Evolutionary conservation across 2,329 filamentous ascomycete species (phyloP).

Genomic region (Hymenoscyphus fructigenus): DNA sequence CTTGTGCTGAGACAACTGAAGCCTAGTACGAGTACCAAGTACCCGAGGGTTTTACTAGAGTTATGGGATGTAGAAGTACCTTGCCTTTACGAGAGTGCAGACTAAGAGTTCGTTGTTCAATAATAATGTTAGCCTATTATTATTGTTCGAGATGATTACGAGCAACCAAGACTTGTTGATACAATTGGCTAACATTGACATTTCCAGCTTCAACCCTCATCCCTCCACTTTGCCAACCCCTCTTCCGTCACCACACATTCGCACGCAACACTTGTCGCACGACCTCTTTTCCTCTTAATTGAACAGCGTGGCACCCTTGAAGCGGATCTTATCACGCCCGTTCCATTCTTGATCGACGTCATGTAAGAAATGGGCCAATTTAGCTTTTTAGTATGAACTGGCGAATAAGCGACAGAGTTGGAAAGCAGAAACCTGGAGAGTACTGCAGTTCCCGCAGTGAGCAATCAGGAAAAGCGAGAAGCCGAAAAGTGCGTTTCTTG

Average conservation of each 20-base stretch:
- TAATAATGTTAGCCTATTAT: too few species aligned
- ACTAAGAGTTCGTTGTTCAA: too few species aligned
- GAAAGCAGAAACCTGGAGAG: background rate
- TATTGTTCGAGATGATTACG: too few species aligned
- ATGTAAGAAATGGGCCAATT: slow-evolving; percentile 5
- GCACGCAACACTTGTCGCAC: background rate
- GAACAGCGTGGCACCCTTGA: slow-evolving; percentile 12
- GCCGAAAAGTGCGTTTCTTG: background rate
- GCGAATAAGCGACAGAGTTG: background rate
- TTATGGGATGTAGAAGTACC: background rate
- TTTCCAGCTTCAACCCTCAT: background rate
- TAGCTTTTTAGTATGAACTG: background rate
- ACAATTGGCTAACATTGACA: background rate
- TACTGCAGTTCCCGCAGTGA: background rate
- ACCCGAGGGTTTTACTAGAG: background rate
- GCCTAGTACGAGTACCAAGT: background rate
- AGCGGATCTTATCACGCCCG: slow-evolving; percentile 16
- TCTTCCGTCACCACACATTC: background rate
- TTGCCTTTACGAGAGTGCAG: background rate
- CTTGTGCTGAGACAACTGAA: background rate
- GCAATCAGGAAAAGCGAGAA: background rate
- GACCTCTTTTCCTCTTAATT: slow-evolving; percentile 1
- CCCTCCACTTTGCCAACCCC: background rate
- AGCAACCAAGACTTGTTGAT: too few species aligned
- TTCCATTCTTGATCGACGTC: slow-evolving; percentile 17